Evolutionary conservation across 306 rosid species (phyloP).

Genomic region (Trichosanthes cucumerina): DNA sequence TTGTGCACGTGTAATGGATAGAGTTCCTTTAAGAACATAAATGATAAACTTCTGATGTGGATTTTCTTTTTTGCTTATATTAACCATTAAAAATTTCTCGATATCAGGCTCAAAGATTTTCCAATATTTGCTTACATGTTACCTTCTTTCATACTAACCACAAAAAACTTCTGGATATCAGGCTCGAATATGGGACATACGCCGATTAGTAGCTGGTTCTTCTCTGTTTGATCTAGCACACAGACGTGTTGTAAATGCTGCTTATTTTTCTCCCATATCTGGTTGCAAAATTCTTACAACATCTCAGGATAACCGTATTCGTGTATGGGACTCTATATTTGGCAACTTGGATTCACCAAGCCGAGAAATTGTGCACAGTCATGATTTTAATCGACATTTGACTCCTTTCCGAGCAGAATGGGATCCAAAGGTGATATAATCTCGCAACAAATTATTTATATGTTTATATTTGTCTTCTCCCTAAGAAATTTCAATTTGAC

Average conservation of each 20-base stretch:
- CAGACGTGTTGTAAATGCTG: conserved; percentile 84
- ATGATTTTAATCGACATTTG: conserved; percentile 78
- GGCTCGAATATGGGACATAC: conserved; percentile 97
- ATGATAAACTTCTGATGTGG: not conserved
- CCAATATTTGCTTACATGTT: not conserved
- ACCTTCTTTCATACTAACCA: not conserved
- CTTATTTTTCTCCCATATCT: conserved; percentile 73
- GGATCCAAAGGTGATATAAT: conserved; percentile 77
- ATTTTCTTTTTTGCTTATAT: not conserved
- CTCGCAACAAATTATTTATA: not conserved
- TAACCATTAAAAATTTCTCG: not conserved
- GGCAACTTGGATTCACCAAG: conserved; percentile 80
- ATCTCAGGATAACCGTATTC: conserved; percentile 80
- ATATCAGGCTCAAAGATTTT: not conserved
- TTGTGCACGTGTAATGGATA: not conserved
- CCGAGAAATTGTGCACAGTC: conserved; percentile 95
- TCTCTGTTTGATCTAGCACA: conserved; percentile 50
- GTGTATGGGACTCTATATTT: conserved; percentile 84
- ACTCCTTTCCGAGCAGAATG: conserved; percentile 95
- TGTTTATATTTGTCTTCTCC: not conserved
- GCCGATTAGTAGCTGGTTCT: conserved; percentile 54
- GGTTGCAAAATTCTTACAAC: conserved; percentile 86
- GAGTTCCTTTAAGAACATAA: not conserved
- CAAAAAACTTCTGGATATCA: conserved; percentile 19
- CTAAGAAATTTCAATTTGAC: not conserved